A percentile compares a stretch with the other conserved stretches of the same genome.
Evolutionary conservation across 2,329 filamentous ascomycete genomes (phyloP).

Genomic region (Cadophora sp.): DNA sequence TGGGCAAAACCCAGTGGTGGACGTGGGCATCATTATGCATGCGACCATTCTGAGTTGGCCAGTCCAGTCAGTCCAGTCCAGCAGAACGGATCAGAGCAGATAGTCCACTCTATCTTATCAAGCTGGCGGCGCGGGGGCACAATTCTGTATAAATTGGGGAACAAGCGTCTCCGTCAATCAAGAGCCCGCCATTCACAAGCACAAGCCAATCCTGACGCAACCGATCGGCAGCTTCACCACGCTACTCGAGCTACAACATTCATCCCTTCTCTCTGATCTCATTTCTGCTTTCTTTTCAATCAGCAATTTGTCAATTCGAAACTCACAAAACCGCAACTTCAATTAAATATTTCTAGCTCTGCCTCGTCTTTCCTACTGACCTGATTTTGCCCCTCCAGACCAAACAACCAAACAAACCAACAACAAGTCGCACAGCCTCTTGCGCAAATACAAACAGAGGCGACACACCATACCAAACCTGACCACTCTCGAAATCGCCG

Average conservation of each 20-base stretch:
- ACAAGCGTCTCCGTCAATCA: constrained; percentile 4
- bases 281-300: not conserved
- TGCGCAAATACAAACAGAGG: constrained; percentile 19
- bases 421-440: constrained; percentile 11
- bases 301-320: not conserved
- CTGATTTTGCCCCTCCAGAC: constrained; percentile 8
- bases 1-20: constrained; percentile 22
- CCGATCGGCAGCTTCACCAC: constrained; percentile 6
- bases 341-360: not conserved
- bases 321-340: not conserved
- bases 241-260: constrained; percentile 9
- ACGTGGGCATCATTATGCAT: constrained; percentile 31
- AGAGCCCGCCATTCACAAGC: not conserved
- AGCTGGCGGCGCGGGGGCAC: constrained; percentile 12
- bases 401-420: not conserved
- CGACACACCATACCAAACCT: not conserved
- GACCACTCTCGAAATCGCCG: constrained; percentile 36
- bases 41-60: not conserved
- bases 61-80: not conserved
- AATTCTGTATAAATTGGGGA: constrained; percentile 7
- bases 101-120: constrained; percentile 5
- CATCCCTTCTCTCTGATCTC: not conserved
- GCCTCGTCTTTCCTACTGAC: constrained; percentile 8
- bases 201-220: constrained; percentile 21
- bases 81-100: not conserved